These are phyloP conservation scores for Kluyveromyces siamensis DNA, from an alignment of 805 yeast species.

Conservation along the genomic window DNA sequence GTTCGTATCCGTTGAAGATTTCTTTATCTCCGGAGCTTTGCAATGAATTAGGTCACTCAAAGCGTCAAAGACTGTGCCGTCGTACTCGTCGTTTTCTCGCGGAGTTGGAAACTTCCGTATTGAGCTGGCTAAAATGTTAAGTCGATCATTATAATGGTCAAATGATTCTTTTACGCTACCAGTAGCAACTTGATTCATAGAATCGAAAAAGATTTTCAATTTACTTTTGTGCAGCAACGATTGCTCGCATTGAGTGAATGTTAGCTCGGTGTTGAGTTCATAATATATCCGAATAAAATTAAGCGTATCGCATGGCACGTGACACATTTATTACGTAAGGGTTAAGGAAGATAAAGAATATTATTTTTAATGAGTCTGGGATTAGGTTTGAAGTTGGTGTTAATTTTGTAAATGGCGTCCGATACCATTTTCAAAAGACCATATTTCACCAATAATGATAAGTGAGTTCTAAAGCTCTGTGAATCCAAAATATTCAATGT, in stretches of 20 bases:
- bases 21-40: neutral
- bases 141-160: neutral
- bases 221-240: neutral
- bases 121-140: neutral
- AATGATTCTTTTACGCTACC: neutral
- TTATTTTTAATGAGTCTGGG: neutral
- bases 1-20: neutral
- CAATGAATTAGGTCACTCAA: neutral
- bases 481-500: neutral
- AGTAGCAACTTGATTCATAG: neutral
- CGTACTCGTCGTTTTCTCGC: neutral
- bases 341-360: neutral
- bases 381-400: neutral
- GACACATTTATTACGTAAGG: neutral
- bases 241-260: no score
- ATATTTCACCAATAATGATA: neutral
- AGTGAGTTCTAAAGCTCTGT: neutral
- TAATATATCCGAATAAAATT: no score
- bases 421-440: neutral
- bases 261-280: no score
- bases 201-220: neutral
- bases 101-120: neutral
- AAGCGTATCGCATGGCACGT: neutral
- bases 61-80: neutral
- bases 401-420: neutral